These are phyloP conservation scores for Hericium erinaceus DNA, from an alignment of 768 basidiomycete genomes.

Conservation along the genomic window DNA sequence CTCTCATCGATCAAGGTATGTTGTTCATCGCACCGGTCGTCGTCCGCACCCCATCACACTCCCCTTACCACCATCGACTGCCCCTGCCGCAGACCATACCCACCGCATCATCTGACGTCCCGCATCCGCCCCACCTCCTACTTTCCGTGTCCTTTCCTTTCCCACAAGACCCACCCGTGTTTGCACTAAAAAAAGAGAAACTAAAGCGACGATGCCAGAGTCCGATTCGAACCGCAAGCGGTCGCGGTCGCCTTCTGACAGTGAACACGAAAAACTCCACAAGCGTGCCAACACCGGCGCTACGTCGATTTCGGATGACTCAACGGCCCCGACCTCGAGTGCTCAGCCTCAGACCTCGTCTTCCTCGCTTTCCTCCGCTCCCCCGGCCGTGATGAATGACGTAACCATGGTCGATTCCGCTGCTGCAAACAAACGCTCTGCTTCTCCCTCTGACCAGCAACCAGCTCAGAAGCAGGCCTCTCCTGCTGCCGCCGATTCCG, in stretches of 20 bases:
- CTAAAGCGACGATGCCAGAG: conserved; percentile 68
- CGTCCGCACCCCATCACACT: conserved; percentile 20
- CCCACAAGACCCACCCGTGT: conserved; percentile 22
- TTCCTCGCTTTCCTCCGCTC: conserved; percentile 25
- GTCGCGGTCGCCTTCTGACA: conserved; percentile 78
- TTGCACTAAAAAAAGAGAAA: conserved; percentile 28
- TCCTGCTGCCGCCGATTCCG: conserved; percentile 24
- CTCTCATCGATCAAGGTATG: conserved; percentile 10
- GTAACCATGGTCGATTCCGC: conserved; percentile 53
- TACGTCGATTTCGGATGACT: conserved; percentile 35
- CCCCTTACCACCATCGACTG: conserved; percentile 18
- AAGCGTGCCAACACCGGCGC: conserved; percentile 82
- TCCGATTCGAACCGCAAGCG: conserved; percentile 78
- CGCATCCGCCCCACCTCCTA: conserved; percentile 14
- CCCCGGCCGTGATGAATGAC: conserved; percentile 33
- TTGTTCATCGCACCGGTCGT: conserved; percentile 8
- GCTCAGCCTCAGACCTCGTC: conserved; percentile 34
- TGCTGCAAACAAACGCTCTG: conserved; percentile 30
- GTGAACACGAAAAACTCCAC: conserved; percentile 67
- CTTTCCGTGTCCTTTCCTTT: conserved; percentile 21
- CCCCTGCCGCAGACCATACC: conserved; percentile 13
- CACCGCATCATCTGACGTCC: conserved; percentile 10
- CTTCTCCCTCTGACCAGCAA: conserved; percentile 29
- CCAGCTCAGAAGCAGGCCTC: conserved; percentile 46
- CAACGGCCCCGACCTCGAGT: conserved; percentile 29